Conservation (phyloP, 2,329 filamentous ascomycete species). For the Ceratocystis huliohia region DNA sequence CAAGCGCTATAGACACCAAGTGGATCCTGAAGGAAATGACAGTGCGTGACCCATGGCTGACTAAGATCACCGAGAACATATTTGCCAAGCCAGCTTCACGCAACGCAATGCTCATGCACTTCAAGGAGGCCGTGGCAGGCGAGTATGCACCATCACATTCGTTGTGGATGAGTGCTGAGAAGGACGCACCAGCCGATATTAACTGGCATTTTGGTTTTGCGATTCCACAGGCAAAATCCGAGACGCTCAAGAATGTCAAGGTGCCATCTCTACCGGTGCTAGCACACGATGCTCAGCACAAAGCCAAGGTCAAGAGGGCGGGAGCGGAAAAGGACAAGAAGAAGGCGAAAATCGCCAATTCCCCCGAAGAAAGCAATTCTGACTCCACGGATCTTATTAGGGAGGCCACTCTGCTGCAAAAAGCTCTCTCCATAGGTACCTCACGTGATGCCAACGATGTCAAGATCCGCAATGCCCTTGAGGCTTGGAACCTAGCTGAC, state of each 20-base stretch:
- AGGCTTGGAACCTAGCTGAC: slow-evolving; percentile 58
- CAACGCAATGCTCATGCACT: slow-evolving; percentile 52
- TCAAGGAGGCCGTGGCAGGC: slow-evolving; percentile 73
- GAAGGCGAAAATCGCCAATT: not conserved
- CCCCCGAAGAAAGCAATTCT: slow-evolving; percentile 31
- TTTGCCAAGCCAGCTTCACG: slow-evolving; percentile 38
- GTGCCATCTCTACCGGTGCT: slow-evolving; percentile 33
- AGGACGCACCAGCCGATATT: slow-evolving; percentile 52
- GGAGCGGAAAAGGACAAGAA: not conserved
- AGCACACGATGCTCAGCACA: slow-evolving; percentile 26
- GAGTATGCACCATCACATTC: slow-evolving; percentile 46
- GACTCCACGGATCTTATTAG: slow-evolving; percentile 30
- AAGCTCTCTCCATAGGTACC: slow-evolving; percentile 37
- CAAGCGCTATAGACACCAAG: slow-evolving; percentile 46
- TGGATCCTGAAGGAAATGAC: slow-evolving; percentile 53
- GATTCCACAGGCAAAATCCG: slow-evolving; percentile 43
- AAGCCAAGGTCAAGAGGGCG: slow-evolving; percentile 10
- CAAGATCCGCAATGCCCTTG: slow-evolving; percentile 41
- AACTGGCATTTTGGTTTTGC: slow-evolving; percentile 85
- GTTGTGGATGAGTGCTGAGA: slow-evolving; percentile 70
- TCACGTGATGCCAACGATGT: slow-evolving; percentile 35
- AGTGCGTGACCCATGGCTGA: slow-evolving; percentile 67
- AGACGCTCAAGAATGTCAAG: slow-evolving; percentile 19
- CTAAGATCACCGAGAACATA: slow-evolving; percentile 54
- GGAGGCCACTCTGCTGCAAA: slow-evolving; percentile 43